phyloP scores from a whole-genome alignment of 257 asterid species.

The Plectranthus barbatus region DNA sequence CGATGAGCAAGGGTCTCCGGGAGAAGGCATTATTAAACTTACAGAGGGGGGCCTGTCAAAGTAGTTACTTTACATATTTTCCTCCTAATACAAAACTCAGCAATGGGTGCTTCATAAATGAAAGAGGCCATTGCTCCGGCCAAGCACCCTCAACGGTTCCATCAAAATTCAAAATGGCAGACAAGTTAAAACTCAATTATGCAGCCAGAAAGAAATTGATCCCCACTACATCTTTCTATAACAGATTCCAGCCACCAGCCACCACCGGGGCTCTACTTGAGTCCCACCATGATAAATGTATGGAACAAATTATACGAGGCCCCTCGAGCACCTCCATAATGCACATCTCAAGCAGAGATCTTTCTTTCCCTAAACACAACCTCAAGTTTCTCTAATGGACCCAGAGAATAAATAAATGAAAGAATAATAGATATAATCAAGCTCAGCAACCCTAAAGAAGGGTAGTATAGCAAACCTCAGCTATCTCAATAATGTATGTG shows the following conservation, averaged over 20 bases:
- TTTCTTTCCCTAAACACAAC: not conserved
- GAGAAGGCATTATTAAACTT: not conserved
- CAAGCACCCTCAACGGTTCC: not conserved
- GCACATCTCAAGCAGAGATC: slow-evolving; percentile 24
- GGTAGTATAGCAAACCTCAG: slow-evolving; percentile 25
- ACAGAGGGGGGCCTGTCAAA: no score
- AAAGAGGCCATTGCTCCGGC: no score
- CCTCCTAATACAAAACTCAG: not conserved
- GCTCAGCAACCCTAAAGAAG: slow-evolving; percentile 7
- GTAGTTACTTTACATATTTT: not conserved
- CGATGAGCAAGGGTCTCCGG: not conserved
- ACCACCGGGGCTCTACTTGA: slow-evolving; percentile 2
- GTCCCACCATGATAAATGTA: slow-evolving; percentile 23
- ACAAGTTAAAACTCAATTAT: slow-evolving; percentile 46
- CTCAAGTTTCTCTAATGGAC: not conserved
- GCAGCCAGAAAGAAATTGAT: slow-evolving; percentile 26
- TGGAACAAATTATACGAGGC: slow-evolving; percentile 22
- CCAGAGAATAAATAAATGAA: slow-evolving; percentile 6
- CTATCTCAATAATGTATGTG: not conserved
- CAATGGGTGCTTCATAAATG: not conserved
- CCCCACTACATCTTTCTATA: slow-evolving; percentile 26
- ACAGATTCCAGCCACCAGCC: slow-evolving; percentile 31
- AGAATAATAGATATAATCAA: slow-evolving; percentile 11
- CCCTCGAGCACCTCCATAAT: slow-evolving; percentile 30
- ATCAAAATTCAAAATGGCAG: slow-evolving; percentile 37